phyloP scores from a whole-genome alignment of 1,284 basidiomycete species.

The Moesziomyces globuligerus region DNA sequence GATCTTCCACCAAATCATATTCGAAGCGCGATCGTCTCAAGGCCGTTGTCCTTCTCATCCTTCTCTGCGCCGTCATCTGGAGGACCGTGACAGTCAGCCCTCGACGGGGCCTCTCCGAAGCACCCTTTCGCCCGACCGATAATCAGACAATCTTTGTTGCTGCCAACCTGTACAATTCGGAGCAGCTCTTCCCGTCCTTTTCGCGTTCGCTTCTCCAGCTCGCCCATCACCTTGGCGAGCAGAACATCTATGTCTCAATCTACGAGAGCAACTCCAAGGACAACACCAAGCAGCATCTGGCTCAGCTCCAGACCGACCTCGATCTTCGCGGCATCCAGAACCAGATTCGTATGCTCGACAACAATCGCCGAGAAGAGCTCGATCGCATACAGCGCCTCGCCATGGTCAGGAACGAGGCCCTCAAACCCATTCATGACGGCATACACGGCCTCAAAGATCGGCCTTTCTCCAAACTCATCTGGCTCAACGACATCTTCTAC shows the following conservation, averaged over 20 bases:
- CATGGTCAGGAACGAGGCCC: conserved; percentile 50
- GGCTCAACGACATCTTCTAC: conserved; percentile 56
- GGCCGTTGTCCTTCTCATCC: conserved; percentile 9
- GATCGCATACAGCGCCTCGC: conserved; percentile 53
- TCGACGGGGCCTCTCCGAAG: conserved; percentile 10
- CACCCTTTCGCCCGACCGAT: neutral
- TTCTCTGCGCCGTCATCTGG: conserved; percentile 22
- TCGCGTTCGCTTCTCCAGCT: conserved; percentile 34
- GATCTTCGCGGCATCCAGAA: conserved; percentile 25
- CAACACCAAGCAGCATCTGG: conserved; percentile 69
- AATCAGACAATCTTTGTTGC: conserved; percentile 47
- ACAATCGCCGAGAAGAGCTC: conserved; percentile 24
- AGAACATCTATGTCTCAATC: conserved; percentile 73
- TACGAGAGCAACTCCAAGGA: conserved; percentile 73
- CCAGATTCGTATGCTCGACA: conserved; percentile 37
- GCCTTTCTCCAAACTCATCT: conserved; percentile 47
- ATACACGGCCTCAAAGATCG: conserved; percentile 21
- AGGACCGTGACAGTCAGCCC: conserved; percentile 20
- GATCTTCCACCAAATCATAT: neutral
- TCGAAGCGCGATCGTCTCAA: conserved; percentile 13
- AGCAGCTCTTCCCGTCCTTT: conserved; percentile 52
- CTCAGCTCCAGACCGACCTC: conserved; percentile 67
- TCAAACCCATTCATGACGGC: conserved; percentile 41
- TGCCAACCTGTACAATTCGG: conserved; percentile 53
- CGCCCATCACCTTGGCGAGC: conserved; percentile 68